Evolutionary conservation across 1,139 yeast species (phyloP), one percentile per base, ranked within the genome.

Genomic region (Zygoascus meyerae): DNA sequence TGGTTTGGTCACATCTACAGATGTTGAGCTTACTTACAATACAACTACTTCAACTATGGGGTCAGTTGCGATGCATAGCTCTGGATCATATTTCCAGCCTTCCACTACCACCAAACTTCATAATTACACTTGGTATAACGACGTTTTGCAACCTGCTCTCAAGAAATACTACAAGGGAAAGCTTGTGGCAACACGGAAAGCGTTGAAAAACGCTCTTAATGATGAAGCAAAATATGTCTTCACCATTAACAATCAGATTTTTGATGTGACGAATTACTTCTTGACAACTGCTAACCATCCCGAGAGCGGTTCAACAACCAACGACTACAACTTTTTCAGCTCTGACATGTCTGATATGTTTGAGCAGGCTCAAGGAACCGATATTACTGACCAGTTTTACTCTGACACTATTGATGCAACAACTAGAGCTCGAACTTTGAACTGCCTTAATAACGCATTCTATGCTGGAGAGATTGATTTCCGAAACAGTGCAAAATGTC

Each of bases 251-350:
- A 57, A 59, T 31, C 59, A 60, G 34, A 59, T 69, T 39, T 69
- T 66, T 49, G 73, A 69, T 46, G 57, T 69, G 46, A 60, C 71
- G 31, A 59, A 65, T 46, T 69, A 69, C 53, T 59, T 67, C 49
- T 45, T 51, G 42, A 68, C 73, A 4, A 54, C 55, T 18, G 34
- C 45, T 15, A 42, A 40, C 14, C 44, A 48, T 28, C 54, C 53
- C 7, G 40, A 34, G 12, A 14, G 21, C 11, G 26, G 35, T 32
- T 40, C 40, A 10, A 12, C 35, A 8, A 46, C 51, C 3, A 38
- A 41, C 5, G 37, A 34, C 6, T 52, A 52, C 45, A 59, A 59
- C 48, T 69, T 69, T 51, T 61, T 69, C 52, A 65, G 62, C 41
- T 40, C 50, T n/a, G 48, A 53, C 5, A 62, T 69, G 37, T 59